These are phyloP conservation scores for Aphanomyces cochlioides DNA, from an alignment of 352 stramenopile genomes.

Conservation along the genomic window DNA sequence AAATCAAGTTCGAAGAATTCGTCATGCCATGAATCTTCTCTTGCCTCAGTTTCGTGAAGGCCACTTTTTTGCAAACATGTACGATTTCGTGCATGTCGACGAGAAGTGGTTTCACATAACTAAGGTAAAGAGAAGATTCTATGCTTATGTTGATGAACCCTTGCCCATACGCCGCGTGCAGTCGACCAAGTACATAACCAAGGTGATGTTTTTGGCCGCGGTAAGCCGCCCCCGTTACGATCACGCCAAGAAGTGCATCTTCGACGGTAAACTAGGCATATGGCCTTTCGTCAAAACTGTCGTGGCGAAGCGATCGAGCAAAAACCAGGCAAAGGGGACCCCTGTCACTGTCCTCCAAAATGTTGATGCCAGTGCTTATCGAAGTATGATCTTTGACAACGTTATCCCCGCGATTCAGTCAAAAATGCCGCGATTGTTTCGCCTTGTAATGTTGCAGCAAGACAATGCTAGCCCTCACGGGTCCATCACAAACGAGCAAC, in stretches of 20 bases:
- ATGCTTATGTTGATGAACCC: conserved; percentile 4
- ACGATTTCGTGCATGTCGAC: conserved; percentile 3
- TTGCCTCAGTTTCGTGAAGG: not conserved
- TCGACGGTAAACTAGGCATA: conserved; percentile 43
- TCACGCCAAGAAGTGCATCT: too few relatives aligned
- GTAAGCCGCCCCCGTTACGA: conserved; percentile 39
- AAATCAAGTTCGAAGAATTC: not conserved
- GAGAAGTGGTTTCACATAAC: conserved; percentile 2
- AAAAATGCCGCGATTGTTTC: not conserved
- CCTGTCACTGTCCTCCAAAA: not conserved
- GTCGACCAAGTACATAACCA: conserved; percentile 30
- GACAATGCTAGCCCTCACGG: not conserved
- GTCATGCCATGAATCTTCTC: not conserved
- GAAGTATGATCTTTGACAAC: not conserved
- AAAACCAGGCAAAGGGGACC: conserved; percentile 31
- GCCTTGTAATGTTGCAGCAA: not conserved
- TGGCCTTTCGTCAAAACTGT: conserved; percentile 37
- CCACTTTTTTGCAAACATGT: conserved; percentile 4
- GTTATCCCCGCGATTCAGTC: not conserved
- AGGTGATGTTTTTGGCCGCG: conserved; percentile 46
- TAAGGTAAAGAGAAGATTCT: not conserved
- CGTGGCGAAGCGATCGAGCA: conserved; percentile 25
- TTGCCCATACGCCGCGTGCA: conserved; percentile 1
- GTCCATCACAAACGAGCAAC: not conserved
- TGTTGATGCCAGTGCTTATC: not conserved